A percentile compares a stretch with the other conserved stretches of the same genome.
phyloP scores from a whole-genome alignment of 139 green algal genomes.

The Tetratostichococcus sp. region DNA sequence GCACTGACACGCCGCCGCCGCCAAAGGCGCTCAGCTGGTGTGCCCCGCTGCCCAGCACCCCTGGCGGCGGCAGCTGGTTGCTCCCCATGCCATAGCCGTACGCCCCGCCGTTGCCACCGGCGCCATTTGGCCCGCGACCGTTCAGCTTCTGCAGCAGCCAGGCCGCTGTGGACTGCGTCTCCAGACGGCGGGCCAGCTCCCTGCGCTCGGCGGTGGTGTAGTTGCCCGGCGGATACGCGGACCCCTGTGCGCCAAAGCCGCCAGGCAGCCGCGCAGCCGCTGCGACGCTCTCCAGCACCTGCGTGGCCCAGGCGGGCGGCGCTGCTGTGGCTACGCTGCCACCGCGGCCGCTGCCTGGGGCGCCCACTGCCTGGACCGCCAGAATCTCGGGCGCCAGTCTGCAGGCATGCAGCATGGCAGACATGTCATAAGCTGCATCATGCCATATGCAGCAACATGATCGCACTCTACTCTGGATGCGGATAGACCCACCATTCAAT shows the following conservation, averaged over 20 bases:
- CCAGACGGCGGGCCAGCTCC: background rate
- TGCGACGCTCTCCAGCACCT: constrained; percentile 43
- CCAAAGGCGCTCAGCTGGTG: background rate
- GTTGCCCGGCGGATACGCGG: no score
- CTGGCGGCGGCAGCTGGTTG: background rate
- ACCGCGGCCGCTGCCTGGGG: no score
- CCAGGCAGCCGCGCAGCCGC: background rate
- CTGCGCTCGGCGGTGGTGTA: background rate
- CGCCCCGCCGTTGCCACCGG: background rate
- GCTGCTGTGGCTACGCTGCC: background rate
- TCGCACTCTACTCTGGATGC: no score
- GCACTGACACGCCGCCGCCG: background rate
- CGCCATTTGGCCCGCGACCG: no score
- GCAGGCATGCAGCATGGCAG: background rate
- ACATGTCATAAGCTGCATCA: no score
- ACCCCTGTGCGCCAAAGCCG: background rate
- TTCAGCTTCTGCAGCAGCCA: constrained; percentile 2
- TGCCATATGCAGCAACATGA: no score
- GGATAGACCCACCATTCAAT: no score
- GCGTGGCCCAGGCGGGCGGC: constrained; percentile 40
- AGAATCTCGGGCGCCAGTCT: background rate
- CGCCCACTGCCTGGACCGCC: background rate
- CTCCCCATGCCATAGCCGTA: no score
- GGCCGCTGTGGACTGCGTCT: background rate
- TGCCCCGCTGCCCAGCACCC: background rate